phyloP scores from a whole-genome alignment of 2,329 filamentous ascomycete species.

The Cladophialophora exuberans region DNA sequence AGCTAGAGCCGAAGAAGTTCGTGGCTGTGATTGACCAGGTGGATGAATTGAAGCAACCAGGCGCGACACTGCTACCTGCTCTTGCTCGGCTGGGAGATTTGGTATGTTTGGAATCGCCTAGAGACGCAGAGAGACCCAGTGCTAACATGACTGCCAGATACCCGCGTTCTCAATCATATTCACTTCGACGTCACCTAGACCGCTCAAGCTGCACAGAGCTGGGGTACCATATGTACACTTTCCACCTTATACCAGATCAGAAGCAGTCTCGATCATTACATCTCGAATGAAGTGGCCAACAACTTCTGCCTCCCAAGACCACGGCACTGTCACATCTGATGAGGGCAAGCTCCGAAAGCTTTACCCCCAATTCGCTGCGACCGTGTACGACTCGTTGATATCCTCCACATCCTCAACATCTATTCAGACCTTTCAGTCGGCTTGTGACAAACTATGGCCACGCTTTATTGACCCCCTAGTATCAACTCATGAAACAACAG shows the following conservation, averaged over 20 bases:
- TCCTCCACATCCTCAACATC: conserved; percentile 76
- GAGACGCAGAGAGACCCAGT: conserved; percentile 18
- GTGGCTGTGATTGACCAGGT: conserved; percentile 88
- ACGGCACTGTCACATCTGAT: conserved; percentile 20
- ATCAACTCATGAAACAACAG: conserved; percentile 60
- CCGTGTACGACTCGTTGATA: conserved; percentile 84
- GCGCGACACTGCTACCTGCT: conserved; percentile 76
- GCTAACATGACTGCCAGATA: conserved; percentile 58
- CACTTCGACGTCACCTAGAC: conserved; percentile 72
- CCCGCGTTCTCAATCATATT: conserved; percentile 76
- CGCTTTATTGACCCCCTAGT: conserved; percentile 79
- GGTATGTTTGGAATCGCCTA: background rate
- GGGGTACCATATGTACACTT: conserved; percentile 80
- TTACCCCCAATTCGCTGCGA: conserved; percentile 73
- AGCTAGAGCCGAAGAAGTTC: conserved; percentile 47
- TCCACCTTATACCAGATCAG: conserved; percentile 77
- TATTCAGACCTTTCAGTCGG: conserved; percentile 70
- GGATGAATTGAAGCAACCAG: conserved; percentile 79
- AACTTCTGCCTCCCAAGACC: background rate
- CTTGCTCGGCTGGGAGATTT: conserved; percentile 76
- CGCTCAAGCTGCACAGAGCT: conserved; percentile 69
- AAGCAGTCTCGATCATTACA: conserved; percentile 78
- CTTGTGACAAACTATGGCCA: conserved; percentile 78
- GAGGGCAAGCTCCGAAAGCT: conserved; percentile 36
- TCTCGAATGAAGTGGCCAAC: conserved; percentile 38